These are phyloP conservation scores for Glycine soja DNA, from an alignment of 306 rosid species.

Conservation along the genomic window DNA sequence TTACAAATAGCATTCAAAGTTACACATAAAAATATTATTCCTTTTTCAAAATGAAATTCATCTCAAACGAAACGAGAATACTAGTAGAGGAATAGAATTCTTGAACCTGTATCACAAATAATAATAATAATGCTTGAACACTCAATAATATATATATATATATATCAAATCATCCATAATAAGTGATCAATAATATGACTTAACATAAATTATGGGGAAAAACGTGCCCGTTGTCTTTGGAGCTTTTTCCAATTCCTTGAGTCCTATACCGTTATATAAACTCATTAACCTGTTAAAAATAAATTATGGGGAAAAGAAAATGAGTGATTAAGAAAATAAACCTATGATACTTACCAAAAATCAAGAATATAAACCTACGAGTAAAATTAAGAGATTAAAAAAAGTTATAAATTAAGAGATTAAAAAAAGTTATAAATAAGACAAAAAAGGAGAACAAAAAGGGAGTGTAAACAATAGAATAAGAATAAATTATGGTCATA, in stretches of 20 bases:
- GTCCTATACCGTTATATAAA: neutral
- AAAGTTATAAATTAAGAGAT: too few species aligned
- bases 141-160: neutral
- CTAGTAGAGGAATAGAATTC: neutral
- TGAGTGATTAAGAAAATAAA: too few species aligned
- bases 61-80: too few species aligned
- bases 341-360: too few species aligned
- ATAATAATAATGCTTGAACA: neutral
- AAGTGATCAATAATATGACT: neutral
- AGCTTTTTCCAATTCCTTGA: neutral
- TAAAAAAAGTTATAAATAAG: too few species aligned
- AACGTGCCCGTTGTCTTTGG: neutral
- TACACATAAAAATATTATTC: neutral
- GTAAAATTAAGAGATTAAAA: too few species aligned
- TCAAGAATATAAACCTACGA: too few species aligned
- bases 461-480: too few species aligned
- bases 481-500: too few species aligned
- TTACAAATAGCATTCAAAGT: neutral
- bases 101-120: neutral
- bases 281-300: neutral
- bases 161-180: neutral
- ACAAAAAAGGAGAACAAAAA: too few species aligned
- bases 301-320: neutral
- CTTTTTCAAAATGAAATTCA: too few species aligned
- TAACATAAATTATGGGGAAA: neutral